Conservation (phyloP, 2,329 filamentous ascomycete species). For the Talaromyces albobiverticillius region DNA sequence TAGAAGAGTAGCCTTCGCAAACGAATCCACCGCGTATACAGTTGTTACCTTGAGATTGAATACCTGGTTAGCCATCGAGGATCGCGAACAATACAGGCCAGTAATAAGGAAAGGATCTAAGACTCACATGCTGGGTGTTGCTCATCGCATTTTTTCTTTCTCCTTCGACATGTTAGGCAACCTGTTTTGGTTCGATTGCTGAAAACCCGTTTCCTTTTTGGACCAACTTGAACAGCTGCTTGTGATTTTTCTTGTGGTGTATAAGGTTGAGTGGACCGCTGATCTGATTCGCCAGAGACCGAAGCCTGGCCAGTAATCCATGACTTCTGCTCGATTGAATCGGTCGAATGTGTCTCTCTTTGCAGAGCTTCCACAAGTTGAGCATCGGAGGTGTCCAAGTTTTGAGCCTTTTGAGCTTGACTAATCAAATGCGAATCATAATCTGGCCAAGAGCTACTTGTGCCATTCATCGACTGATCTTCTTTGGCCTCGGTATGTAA, state of each 20-base stretch:
- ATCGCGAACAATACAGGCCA: conserved; percentile 11
- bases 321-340: conserved; percentile 27
- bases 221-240: conserved; percentile 36
- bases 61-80: conserved; percentile 17
- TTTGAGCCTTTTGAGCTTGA: conserved; percentile 47
- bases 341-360: conserved; percentile 46
- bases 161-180: conserved; percentile 83
- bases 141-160: conserved; percentile 99
- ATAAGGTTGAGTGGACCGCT: conserved; percentile 33
- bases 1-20: conserved; percentile 85
- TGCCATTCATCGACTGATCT: conserved; percentile 24
- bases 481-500: conserved; percentile 30
- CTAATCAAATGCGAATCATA: conserved; percentile 41
- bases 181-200: conserved; percentile 95
- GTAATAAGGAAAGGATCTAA: conserved; percentile 7
- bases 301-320: conserved; percentile 34
- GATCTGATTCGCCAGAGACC: conserved; percentile 32
- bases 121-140: conserved; percentile 82
- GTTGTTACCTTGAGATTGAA: conserved; percentile 65
- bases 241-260: conserved; percentile 31
- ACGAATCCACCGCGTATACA: conserved; percentile 86
- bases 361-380: conserved; percentile 53
- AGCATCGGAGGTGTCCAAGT: conserved; percentile 48
- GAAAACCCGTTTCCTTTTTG: conserved; percentile 59
- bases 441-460: conserved; percentile 34